Evolutionary conservation across 345 rosid genomes (phyloP).

Genomic region (Eucalyptus pauciflora): DNA sequence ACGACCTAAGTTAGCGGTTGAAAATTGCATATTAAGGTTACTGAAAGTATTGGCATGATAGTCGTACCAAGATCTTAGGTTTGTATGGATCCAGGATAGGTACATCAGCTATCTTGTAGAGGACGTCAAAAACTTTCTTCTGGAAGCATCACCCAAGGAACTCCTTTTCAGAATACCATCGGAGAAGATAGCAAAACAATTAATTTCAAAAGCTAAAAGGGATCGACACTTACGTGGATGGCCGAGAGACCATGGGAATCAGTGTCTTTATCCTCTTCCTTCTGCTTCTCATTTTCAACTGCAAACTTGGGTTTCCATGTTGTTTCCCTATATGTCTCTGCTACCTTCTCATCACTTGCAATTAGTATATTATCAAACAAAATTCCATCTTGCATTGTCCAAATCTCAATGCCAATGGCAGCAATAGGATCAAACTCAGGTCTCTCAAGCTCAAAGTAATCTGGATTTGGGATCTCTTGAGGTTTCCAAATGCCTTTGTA

Average conservation of each 20-base stretch:
- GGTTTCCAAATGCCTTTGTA: conserved; percentile 52
- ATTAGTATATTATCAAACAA: conserved; percentile 42
- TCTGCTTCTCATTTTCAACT: conserved; percentile 26
- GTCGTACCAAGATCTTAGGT: conserved; percentile 7
- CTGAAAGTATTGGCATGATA: neutral
- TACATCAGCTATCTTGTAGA: conserved; percentile 10
- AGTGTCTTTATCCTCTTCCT: conserved; percentile 23
- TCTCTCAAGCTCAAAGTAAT: conserved; percentile 26
- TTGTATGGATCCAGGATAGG: conserved; percentile 9
- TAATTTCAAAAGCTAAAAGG: neutral
- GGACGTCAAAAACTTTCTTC: conserved; percentile 7
- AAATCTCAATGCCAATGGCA: conserved; percentile 51
- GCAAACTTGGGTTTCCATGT: conserved; percentile 42
- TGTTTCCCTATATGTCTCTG: conserved; percentile 12
- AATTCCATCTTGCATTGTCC: conserved; percentile 60
- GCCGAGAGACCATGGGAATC: conserved; percentile 14
- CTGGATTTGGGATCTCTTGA: conserved; percentile 31
- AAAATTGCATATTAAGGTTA: neutral
- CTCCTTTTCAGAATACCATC: neutral
- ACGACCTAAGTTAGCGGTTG: neutral
- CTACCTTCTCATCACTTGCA: conserved; percentile 25
- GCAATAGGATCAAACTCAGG: conserved; percentile 44
- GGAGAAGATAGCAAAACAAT: neutral
- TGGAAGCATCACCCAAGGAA: neutral
- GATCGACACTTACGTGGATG: conserved; percentile 13